A percentile compares a stretch with the other conserved stretches of the same genome.
Evolutionary conservation across 345 rosid species (phyloP).

Genomic region (Murraya paniculata): DNA sequence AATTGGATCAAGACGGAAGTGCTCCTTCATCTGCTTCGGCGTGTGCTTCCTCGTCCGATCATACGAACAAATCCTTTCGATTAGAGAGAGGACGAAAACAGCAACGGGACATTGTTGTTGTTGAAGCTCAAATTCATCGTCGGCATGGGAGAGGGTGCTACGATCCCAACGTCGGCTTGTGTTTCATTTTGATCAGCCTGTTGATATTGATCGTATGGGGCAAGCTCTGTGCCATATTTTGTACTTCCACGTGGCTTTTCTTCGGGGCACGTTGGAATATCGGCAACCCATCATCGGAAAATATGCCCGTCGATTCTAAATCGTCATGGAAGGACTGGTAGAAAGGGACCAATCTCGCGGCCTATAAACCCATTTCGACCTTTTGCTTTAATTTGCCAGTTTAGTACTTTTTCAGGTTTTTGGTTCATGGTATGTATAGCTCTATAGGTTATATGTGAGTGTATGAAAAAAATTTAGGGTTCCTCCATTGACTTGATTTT

Average conservation of each 20-base stretch:
- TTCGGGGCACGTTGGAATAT: constrained; percentile 19
- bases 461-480: neutral
- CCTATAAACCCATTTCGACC: neutral
- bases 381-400: too few species aligned
- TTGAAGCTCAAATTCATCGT: neutral
- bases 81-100: neutral
- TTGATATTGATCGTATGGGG: constrained; percentile 48
- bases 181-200: constrained; percentile 32
- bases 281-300: neutral
- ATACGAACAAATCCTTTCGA: neutral
- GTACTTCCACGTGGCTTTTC: constrained; percentile 46
- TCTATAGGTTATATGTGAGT: too few species aligned
- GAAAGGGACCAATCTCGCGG: constrained; percentile 21
- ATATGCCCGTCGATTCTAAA: neutral
- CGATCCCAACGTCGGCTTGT: constrained; percentile 9
- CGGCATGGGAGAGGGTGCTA: constrained; percentile 9
- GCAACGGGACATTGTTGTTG: neutral
- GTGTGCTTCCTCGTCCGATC: neutral
- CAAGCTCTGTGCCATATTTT: constrained; percentile 46
- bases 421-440: neutral
- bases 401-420: neutral
- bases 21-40: neutral
- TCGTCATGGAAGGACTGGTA: constrained; percentile 32
- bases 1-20: neutral
- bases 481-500: neutral